A percentile compares a stretch with the other conserved stretches of the same genome.
These are phyloP conservation scores for Ustilago esculenta DNA, from an alignment of 1,284 basidiomycete species.

Conservation along the genomic window DNA sequence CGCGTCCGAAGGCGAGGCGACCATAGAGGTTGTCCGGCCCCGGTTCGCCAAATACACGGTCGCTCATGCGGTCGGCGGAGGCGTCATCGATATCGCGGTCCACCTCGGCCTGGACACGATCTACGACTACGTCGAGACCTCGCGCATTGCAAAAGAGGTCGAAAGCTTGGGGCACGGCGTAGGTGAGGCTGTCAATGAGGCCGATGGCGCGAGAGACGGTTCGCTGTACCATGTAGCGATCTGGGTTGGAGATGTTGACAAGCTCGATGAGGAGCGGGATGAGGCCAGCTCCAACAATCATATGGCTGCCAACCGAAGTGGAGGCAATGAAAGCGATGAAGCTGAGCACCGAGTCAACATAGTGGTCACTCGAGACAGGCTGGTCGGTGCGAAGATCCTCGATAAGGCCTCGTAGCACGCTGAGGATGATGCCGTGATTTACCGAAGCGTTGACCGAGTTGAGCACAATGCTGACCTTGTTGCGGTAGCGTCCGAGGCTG, in stretches of 20 bases:
- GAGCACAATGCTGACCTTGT: conserved; percentile 84
- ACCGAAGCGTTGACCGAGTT: conserved; percentile 92
- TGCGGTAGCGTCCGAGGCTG: conserved; percentile 84
- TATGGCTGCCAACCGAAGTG: conserved; percentile 83
- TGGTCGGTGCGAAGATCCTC: conserved; percentile 34
- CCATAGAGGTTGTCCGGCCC: conserved; percentile 55
- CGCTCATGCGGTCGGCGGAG: conserved; percentile 31
- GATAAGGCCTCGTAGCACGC: conserved; percentile 52
- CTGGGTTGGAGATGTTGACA: conserved; percentile 37
- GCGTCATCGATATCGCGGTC: conserved; percentile 50
- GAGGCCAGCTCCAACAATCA: conserved; percentile 96
- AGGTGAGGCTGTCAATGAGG: conserved; percentile 89
- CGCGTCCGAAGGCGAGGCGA: conserved; percentile 63
- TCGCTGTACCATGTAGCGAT: conserved; percentile 61
- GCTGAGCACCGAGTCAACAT: conserved; percentile 73
- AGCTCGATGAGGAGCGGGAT: conserved; percentile 76
- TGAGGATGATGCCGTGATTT: conserved; percentile 81
- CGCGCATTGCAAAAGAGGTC: conserved; percentile 84
- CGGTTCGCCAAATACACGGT: conserved; percentile 72
- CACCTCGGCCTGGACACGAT: conserved; percentile 75
- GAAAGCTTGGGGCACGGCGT: conserved; percentile 87
- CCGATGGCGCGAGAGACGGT: conserved; percentile 75
- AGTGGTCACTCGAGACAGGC: conserved; percentile 73
- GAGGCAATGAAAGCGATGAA: conserved; percentile 89
- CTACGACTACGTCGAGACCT: conserved; percentile 86